Base-by-base conservation (phyloP, 1,284 basidiomycete species). In the Fistulina hepatica region DNA sequence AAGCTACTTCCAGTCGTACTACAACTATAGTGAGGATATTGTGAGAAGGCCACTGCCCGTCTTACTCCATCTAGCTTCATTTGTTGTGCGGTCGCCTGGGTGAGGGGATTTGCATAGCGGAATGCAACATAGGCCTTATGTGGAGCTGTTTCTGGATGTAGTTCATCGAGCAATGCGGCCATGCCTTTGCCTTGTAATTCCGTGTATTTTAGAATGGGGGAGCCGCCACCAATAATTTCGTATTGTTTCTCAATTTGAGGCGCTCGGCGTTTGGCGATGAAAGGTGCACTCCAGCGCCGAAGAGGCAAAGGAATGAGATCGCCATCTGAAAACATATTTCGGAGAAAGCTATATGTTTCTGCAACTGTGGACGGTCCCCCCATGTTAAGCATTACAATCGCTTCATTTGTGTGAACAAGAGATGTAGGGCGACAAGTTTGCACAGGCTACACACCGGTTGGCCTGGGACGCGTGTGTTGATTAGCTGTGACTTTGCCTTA, bases 21-120 rank as follows among this genome's bases (percentile, higher is more conserved):
- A 63, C 95, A 98, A 52, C 85, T 91, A 64, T 99, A 99, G 60
- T 99, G 95, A 2, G 95, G 95, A 57, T 99, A 99, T 63, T 99
- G 95, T 2, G 90, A 91, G 64, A 99, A 98, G 15, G 93, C 95
- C 17, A 99, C 71, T 0, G 94, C 95, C 40, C 93, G 71, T 54
- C 73, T 82, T 23, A 99, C 91, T 15, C 93, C 91, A 55, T 98
- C 95, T 36, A 65, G 71, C 58, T 77, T 81, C 82, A 99, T 85
- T 59, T 90, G 78, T 40, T 69, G 73, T 15, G 90, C 71, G 17
- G 85, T 81, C 50, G 81, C 79, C 50, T 86, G 79, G 22, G 93
- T 97, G 42, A 97, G 64, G 2, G 94, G 95, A 30, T 75, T 70
- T 15, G 89, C 92, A 58, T 99, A 93, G 44, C 92, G 81, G 63